phyloP scores from a whole-genome alignment of 768 basidiomycete genomes.

The Stropharia rugosoannulata region DNA sequence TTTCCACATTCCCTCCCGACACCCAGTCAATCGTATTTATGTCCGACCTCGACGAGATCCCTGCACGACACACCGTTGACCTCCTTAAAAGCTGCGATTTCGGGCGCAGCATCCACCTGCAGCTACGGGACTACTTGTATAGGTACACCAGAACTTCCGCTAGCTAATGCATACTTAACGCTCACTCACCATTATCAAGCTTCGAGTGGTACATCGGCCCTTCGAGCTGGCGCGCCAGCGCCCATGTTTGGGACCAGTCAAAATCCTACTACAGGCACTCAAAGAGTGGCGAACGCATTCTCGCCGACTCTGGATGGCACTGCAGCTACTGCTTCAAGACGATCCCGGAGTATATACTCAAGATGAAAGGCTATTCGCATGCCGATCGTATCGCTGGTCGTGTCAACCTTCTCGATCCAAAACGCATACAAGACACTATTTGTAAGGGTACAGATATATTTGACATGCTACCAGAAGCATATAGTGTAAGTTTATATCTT shows the following conservation, averaged over 20 bases:
- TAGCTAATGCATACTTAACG: neutral
- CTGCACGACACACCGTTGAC: constrained; percentile 46
- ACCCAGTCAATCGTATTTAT: constrained; percentile 51
- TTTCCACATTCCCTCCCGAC: constrained; percentile 26
- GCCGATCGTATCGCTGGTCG: constrained; percentile 56
- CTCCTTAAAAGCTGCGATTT: constrained; percentile 55
- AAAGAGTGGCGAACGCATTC: constrained; percentile 42
- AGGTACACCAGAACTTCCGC: constrained; percentile 32
- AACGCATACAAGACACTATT: constrained; percentile 54
- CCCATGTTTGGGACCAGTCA: constrained; percentile 43
- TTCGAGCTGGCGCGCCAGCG: constrained; percentile 56
- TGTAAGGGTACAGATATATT: constrained; percentile 64
- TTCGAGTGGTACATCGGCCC: constrained; percentile 59
- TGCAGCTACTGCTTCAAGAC: constrained; percentile 68
- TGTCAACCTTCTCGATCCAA: constrained; percentile 43
- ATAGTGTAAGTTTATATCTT: constrained; percentile 37
- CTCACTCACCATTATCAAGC: constrained; percentile 20
- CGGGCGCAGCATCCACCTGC: constrained; percentile 53
- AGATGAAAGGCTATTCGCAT: constrained; percentile 64
- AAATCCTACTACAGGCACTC: constrained; percentile 47
- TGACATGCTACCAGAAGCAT: constrained; percentile 64
- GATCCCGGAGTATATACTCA: constrained; percentile 54
- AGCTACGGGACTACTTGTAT: constrained; percentile 61
- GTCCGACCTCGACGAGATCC: constrained; percentile 66
- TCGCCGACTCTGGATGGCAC: constrained; percentile 70